Base-by-base conservation (phyloP, 305 asterid species). In the Plantago lanceolata region DNA sequence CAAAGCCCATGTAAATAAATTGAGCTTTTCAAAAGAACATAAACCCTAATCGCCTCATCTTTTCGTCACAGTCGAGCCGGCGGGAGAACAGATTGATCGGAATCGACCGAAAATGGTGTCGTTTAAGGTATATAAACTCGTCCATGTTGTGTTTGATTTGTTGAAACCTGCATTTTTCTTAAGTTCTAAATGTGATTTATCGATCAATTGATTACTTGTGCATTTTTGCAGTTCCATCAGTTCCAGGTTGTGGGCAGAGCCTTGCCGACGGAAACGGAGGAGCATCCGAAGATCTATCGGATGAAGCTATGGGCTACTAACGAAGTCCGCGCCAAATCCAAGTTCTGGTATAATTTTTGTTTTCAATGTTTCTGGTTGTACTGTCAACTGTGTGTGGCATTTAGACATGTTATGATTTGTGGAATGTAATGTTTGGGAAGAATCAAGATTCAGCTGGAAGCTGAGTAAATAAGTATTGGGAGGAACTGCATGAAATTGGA, bases 161-260 rank as follows among this genome's bases (percentile, higher is more conserved):
- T 5, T 6, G 40, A 33, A 24, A 33, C 11, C 9, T 33, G 9
- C 7, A 2, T 7, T 33, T 2, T 1, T 33, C 7, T 6, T 6
- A 1, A 8, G 11, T 2, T 6, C 37, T 31, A 31, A 31, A 31
- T 31, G 37, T 31, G 6, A 31, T 31, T 6, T 4, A 4, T 31
- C 9, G 9, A 5, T 33, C 8, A 31, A 31, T 58, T 48, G 1
- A 18, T 21, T 48, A 24, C 19, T 14, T 12, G 19, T 44, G 3
- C 20, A 33, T 19, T 43, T 12, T 47, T 48, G 8, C 84, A 83
- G 88, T 69, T 78, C 57, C 88, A 80, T 71, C 88, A 83, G 78
- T 83, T 78, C 84, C 88, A 80, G 85, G 88, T 83, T 71, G 88
- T 83, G 63, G 88, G 88, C 43, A 77, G 88, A 59, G 85, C 82